Evolutionary conservation across 2,329 filamentous ascomycete species (phyloP).

Genomic region (Aspergillus fijiensis): DNA sequence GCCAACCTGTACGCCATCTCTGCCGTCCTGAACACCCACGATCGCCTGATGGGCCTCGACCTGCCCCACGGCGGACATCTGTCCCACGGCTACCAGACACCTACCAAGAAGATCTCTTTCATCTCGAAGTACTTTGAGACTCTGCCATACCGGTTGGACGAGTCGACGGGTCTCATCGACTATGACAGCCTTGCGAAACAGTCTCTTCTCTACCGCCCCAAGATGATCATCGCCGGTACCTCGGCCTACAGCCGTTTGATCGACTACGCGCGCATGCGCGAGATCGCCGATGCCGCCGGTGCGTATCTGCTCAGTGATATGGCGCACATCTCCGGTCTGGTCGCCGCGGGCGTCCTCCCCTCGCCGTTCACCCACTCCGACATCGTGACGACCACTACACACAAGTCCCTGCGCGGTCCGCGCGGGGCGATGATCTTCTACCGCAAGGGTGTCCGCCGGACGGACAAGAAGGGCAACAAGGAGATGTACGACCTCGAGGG

Average conservation of each 20-base stretch:
- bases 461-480: slow-evolving; percentile 89
- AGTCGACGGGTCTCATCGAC: slow-evolving; percentile 87
- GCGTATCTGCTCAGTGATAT: slow-evolving; percentile 97
- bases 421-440: slow-evolving; percentile 99
- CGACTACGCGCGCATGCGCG: slow-evolving; percentile 92
- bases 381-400: slow-evolving; percentile 96
- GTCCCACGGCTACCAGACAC: slow-evolving; percentile 96
- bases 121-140: slow-evolving; percentile 99
- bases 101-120: slow-evolving; percentile 92
- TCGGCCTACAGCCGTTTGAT: slow-evolving; percentile 98
- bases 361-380: slow-evolving; percentile 91
- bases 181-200: slow-evolving; percentile 91
- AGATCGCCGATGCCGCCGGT: slow-evolving; percentile 89
- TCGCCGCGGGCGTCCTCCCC: slow-evolving; percentile 89
- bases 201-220: slow-evolving; percentile 88
- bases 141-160: slow-evolving; percentile 82
- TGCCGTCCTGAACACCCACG: slow-evolving; percentile 91
- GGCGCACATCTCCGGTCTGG: slow-evolving; percentile 96
- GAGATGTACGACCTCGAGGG: slow-evolving; percentile 89
- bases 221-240: slow-evolving; percentile 93
- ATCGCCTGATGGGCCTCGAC: slow-evolving; percentile 94
- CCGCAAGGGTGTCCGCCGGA: slow-evolving; percentile 90
- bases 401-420: slow-evolving; percentile 97
- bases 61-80: slow-evolving; percentile 92
- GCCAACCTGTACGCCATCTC: slow-evolving; percentile 85